These are phyloP conservation scores for Rhexocercosporidium sp. DNA, from an alignment of 2,329 filamentous ascomycete genomes.

Conservation along the genomic window DNA sequence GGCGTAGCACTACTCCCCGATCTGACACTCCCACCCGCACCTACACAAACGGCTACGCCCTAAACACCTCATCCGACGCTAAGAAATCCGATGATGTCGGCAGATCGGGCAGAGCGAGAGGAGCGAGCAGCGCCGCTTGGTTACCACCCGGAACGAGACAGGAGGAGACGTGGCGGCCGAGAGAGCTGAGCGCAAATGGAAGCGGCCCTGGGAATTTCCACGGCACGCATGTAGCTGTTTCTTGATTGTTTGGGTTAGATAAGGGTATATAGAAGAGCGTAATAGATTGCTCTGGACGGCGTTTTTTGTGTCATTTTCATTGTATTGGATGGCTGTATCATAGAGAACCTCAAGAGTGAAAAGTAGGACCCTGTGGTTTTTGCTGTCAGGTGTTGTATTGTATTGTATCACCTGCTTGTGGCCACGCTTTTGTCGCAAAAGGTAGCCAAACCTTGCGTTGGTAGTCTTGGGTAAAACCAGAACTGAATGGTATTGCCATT, in stretches of 20 bases:
- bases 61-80: conserved; percentile 42
- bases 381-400: neutral
- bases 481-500: neutral
- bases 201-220: neutral
- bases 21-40: conserved; percentile 48
- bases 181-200: conserved; percentile 25
- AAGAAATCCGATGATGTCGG: conserved; percentile 55
- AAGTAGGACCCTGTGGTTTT: neutral
- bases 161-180: conserved; percentile 77
- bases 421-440: neutral
- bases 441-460: neutral
- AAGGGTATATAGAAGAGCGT: conserved; percentile 13
- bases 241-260: conserved; percentile 15
- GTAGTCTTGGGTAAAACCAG: neutral
- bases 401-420: neutral
- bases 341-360: neutral
- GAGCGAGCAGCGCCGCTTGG: conserved; percentile 61
- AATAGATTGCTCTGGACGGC: conserved; percentile 10
- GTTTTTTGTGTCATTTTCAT: neutral
- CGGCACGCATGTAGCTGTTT: conserved; percentile 9
- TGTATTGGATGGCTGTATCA: conserved; percentile 8
- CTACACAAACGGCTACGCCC: conserved; percentile 54
- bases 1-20: conserved; percentile 26
- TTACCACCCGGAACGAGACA: conserved; percentile 81
- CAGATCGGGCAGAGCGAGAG: conserved; percentile 54